Percentiles rank a stretch among this genome's conserved stretches.
These are phyloP conservation scores for Microsporum ferrugineum DNA, from an alignment of 2,329 filamentous ascomycete species.

Conservation along the genomic window DNA sequence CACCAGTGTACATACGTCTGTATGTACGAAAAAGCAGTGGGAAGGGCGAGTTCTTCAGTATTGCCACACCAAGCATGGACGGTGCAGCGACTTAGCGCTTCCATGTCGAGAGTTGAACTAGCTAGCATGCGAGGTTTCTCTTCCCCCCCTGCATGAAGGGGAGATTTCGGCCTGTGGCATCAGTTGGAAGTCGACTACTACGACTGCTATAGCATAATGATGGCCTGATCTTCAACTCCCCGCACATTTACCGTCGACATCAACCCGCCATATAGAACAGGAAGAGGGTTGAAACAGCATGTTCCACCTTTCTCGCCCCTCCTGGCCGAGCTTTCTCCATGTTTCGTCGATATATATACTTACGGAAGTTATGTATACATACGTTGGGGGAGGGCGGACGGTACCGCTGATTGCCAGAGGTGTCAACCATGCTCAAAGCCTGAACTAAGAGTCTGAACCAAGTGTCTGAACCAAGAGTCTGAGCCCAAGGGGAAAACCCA, in stretches of 20 bases:
- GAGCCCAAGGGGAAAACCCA: not conserved
- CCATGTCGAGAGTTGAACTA: not conserved
- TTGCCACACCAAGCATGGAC: not conserved
- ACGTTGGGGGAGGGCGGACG: not conserved
- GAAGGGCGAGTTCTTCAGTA: no score
- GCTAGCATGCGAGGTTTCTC: not conserved
- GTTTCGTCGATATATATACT: not conserved
- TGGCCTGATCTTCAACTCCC: not conserved
- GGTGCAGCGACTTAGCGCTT: not conserved
- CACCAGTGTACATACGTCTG: no score
- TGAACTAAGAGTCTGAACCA: not conserved
- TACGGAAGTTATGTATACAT: not conserved
- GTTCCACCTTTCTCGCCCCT: not conserved
- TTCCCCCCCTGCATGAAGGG: not conserved
- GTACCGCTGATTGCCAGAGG: not conserved
- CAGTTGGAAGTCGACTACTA: no score
- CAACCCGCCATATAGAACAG: no score
- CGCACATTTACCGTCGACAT: not conserved
- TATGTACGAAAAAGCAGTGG: no score
- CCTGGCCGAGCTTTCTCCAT: not conserved
- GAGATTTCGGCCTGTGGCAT: not conserved
- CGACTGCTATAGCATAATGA: not conserved
- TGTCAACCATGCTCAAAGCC: not conserved
- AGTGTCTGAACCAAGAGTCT: not conserved
- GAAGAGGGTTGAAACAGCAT: not conserved